These are phyloP conservation scores for Blastobotrys arbuscula DNA, from an alignment of 1,139 yeast species.

Conservation along the genomic window DNA sequence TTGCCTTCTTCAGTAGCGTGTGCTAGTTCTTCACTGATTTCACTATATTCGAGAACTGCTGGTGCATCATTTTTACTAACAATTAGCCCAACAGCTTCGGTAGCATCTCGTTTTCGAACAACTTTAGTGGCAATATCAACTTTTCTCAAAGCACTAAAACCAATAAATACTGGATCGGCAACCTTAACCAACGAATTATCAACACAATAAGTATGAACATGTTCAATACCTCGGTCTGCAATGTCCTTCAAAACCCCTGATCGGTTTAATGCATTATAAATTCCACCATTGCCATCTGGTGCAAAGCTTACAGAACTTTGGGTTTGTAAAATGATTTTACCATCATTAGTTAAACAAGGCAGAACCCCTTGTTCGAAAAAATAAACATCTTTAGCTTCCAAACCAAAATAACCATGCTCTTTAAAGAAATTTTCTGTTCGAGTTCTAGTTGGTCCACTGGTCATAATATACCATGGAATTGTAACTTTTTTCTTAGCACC, in stretches of 20 bases:
- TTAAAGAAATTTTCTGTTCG: constrained; percentile 72
- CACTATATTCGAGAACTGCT: constrained; percentile 93
- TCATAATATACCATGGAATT: constrained; percentile 91
- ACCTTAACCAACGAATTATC: constrained; percentile 89
- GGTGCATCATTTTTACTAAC: constrained; percentile 64
- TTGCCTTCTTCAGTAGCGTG: constrained; percentile 52
- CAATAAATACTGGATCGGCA: constrained; percentile 91
- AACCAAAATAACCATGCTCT: constrained; percentile 63
- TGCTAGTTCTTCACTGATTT: constrained; percentile 71
- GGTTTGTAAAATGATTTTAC: constrained; percentile 63
- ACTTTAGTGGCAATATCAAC: constrained; percentile 88
- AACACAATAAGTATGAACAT: constrained; percentile 94
- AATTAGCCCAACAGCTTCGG: constrained; percentile 87
- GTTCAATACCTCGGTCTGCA: constrained; percentile 64
- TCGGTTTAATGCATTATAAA: constrained; percentile 73
- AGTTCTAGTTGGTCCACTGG: constrained; percentile 80
- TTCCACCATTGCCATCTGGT: constrained; percentile 98
- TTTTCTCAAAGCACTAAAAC: constrained; percentile 62
- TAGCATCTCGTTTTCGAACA: constrained; percentile 85
- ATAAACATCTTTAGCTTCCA: constrained; percentile 50
- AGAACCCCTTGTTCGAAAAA: constrained; percentile 94
- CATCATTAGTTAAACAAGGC: constrained; percentile 77
- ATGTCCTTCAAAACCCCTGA: constrained; percentile 68
- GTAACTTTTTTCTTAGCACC: constrained; percentile 28
- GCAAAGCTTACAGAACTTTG: constrained; percentile 63